Evolutionary conservation across 495 filamentous ascomycete species (phyloP).

Genomic region (Penicillium waksmanii): DNA sequence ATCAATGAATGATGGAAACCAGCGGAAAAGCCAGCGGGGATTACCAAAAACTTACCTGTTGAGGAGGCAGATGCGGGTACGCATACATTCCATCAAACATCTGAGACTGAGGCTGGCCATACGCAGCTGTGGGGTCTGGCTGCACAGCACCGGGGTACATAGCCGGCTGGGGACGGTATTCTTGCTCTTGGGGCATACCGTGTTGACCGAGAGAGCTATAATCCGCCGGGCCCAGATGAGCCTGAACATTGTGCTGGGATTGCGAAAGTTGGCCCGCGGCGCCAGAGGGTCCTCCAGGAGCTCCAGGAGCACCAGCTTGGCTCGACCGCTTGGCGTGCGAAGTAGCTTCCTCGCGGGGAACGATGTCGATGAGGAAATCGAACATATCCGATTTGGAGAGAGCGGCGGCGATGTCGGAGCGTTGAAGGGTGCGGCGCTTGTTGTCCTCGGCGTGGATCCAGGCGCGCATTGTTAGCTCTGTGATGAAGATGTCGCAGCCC

Average conservation of each 20-base stretch:
- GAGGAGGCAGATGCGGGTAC: slow-evolving; percentile 77
- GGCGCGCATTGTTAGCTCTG: slow-evolving; percentile 98
- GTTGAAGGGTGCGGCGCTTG: slow-evolving; percentile 92
- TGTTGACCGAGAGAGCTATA: slow-evolving; percentile 65
- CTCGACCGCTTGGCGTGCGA: slow-evolving; percentile 78
- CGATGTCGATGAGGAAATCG: slow-evolving; percentile 98
- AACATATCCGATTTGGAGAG: slow-evolving; percentile 99
- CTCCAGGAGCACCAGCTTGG: slow-evolving; percentile 55
- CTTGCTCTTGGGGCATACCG: slow-evolving; percentile 68
- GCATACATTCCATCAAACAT: slow-evolving; percentile 92
- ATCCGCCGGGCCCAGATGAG: slow-evolving; percentile 69
- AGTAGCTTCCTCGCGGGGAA: slow-evolving; percentile 90
- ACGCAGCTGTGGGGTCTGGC: slow-evolving; percentile 66
- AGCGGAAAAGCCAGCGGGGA: neutral
- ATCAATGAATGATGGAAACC: too few species aligned
- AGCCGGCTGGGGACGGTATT: slow-evolving; percentile 72
- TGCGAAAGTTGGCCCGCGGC: slow-evolving; percentile 61
- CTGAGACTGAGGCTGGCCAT: slow-evolving; percentile 72
- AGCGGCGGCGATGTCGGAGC: slow-evolving; percentile 93
- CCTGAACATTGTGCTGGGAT: slow-evolving; percentile 60
- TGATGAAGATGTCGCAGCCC: slow-evolving; percentile 99
- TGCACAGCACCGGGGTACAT: slow-evolving; percentile 83
- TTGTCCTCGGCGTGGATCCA: slow-evolving; percentile 99
- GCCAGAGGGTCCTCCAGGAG: slow-evolving; percentile 49
- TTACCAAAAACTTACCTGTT: slow-evolving; percentile 64